These are phyloP conservation scores for Quercus dentata DNA, from an alignment of 306 rosid genomes.

Conservation along the genomic window DNA sequence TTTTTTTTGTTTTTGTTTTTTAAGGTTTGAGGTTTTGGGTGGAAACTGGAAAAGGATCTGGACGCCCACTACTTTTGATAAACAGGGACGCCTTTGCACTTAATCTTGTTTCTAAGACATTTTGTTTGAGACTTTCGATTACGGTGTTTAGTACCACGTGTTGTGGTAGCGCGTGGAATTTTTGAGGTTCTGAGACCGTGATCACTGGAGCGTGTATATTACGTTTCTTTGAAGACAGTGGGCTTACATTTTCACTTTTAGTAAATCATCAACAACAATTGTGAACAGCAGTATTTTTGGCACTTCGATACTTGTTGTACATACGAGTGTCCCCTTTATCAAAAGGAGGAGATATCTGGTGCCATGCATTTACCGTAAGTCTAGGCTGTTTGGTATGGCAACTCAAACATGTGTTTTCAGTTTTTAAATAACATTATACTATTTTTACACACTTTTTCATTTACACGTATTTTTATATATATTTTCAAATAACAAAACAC, in stretches of 20 bases:
- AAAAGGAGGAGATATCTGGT: neutral
- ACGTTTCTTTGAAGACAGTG: neutral
- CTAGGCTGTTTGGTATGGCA: no score
- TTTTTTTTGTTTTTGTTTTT: neutral
- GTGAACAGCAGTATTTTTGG: neutral
- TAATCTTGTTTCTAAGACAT: neutral
- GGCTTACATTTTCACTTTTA: neutral
- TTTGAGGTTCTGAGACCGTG: neutral
- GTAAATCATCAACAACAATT: neutral
- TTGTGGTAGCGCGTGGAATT: neutral
- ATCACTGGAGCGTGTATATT: neutral
- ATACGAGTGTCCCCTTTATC: slow-evolving; percentile 23
- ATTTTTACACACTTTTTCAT: no score
- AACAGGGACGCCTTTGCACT: slow-evolving; percentile 24
- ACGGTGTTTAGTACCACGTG: neutral
- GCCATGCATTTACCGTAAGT: neutral
- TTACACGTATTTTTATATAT: no score
- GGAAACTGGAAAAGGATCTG: slow-evolving; percentile 31
- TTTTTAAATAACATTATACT: no score
- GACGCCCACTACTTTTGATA: slow-evolving; percentile 46
- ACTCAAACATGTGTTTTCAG: no score
- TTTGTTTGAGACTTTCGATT: neutral
- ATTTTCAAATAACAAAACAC: no score
- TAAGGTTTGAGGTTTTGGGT: slow-evolving; percentile 12
- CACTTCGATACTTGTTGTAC: slow-evolving; percentile 2